Base-by-base conservation (phyloP, 148 eudicot genomes). In the Rhododendron molle region DNA sequence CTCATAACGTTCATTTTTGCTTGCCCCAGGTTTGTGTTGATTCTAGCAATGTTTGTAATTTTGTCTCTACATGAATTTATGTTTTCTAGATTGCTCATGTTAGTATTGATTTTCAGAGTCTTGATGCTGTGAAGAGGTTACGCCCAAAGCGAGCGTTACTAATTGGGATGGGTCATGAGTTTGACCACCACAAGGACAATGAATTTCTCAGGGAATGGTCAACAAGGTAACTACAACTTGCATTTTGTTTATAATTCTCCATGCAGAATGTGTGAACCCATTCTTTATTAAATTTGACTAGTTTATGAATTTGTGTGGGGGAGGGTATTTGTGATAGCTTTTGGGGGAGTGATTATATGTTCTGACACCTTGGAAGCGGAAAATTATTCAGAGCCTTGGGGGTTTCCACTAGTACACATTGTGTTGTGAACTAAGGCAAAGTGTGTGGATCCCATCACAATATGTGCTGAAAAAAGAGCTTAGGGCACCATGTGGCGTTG, bases 91-190 rank as follows among this genome's bases (percentile, higher is more conserved):
- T 40, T 79, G 38, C 30, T 67, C 36, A n/a, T 47, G 78, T 76
- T 84, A 46, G 46, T 81, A 49, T 10, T 71, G 49, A 21, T 83
- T 56, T 83, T 50, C 88, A 97, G 98, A 94, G 95, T 78, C 99
- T 97, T 87, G 98, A 97, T 85, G 95, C 95, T 52, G 91, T 95
- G 89, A 97, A 97, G 91, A 90, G 85, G 87, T 86, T 97, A 76
- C 85, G 92, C 79, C 99, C 99, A 21, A 95, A 97, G 91, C 93
- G 91, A 88, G 99, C 99, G 76, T 84, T 94, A 43, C 87, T 97
- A 71, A 83, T 93, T 86, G 98, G 99, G 85, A 94, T 95, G 98
- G 92, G 93, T 87, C 98, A 97, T 86, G 92, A 94, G 85, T 97
- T 94, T 92, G 98, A 97, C 88, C 98, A 97, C 87, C 90, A 92